Conservation (phyloP, 1,284 basidiomycete genomes). For the Ustilago curta region DNA sequence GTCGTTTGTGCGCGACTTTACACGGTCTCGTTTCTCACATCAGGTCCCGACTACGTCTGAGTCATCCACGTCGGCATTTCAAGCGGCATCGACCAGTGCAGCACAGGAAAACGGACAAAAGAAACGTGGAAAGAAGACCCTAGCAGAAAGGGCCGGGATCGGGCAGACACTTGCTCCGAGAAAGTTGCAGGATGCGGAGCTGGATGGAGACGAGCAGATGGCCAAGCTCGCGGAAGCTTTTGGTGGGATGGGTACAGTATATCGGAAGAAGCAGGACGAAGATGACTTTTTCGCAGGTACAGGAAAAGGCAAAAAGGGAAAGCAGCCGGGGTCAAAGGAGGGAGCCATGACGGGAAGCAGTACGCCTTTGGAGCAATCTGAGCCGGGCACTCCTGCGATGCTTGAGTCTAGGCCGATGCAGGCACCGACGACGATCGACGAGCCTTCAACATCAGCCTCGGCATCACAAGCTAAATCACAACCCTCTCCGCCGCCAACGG, state of each 20-base stretch:
- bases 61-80: constrained; percentile 11
- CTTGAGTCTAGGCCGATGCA: not conserved
- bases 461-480: constrained; percentile 9
- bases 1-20: constrained; percentile 39
- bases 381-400: not conserved
- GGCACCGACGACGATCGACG: not conserved
- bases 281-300: constrained; percentile 37
- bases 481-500: constrained; percentile 36
- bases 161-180: constrained; percentile 37
- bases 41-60: constrained; percentile 3
- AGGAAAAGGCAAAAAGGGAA: constrained; percentile 33
- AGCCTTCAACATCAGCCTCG: constrained; percentile 3
- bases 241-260: constrained; percentile 46
- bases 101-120: not conserved
- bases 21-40: constrained; percentile 36
- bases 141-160: constrained; percentile 33
- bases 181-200: constrained; percentile 13
- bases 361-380: not conserved
- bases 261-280: constrained; percentile 44
- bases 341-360: not conserved
- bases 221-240: constrained; percentile 37
- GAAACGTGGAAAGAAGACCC: constrained; percentile 44
- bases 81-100: not conserved
- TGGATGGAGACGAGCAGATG: constrained; percentile 34
- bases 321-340: constrained; percentile 5